Evolutionary conservation across 2,329 filamentous ascomycete species (phyloP).

Genomic region (Gnomoniopsis sp.): DNA sequence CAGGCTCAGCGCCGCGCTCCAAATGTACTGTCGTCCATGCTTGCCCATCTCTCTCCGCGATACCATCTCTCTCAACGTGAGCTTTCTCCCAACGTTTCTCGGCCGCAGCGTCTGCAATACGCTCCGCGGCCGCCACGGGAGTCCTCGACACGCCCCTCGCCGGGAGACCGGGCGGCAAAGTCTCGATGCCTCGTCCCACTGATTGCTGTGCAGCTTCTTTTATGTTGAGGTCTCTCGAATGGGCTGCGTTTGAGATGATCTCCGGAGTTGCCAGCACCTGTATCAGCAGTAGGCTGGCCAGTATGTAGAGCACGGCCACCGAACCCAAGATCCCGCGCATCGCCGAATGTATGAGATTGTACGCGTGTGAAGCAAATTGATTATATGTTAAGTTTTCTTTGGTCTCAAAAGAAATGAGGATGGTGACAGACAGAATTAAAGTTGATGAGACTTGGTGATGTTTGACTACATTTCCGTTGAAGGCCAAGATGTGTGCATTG

Average conservation of each 20-base stretch:
- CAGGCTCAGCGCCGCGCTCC: neutral
- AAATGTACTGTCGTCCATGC: neutral
- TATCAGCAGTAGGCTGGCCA: constrained; percentile 5
- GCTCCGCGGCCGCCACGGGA: neutral
- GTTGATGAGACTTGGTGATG: neutral
- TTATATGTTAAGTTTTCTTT: neutral
- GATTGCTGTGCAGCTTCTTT: neutral
- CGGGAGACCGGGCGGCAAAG: too few relatives aligned
- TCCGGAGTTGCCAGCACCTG: neutral
- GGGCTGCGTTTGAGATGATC: neutral
- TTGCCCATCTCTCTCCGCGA: too few relatives aligned
- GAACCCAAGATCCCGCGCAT: neutral
- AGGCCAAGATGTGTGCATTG: neutral
- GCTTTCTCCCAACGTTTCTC: neutral
- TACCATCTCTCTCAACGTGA: neutral
- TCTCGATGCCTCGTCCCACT: too few relatives aligned
- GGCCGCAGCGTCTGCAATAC: neutral
- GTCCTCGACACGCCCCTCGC: neutral
- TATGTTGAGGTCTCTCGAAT: neutral
- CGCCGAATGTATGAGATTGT: neutral
- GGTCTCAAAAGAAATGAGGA: constrained; percentile 50
- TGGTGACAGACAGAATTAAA: constrained; percentile 36
- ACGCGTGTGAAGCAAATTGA: neutral
- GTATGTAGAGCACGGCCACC: neutral
- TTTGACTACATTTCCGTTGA: neutral